These are phyloP conservation scores for Fennellomyces sp. DNA, from an alignment of 371 early-diverging fungal species.

Conservation along the genomic window DNA sequence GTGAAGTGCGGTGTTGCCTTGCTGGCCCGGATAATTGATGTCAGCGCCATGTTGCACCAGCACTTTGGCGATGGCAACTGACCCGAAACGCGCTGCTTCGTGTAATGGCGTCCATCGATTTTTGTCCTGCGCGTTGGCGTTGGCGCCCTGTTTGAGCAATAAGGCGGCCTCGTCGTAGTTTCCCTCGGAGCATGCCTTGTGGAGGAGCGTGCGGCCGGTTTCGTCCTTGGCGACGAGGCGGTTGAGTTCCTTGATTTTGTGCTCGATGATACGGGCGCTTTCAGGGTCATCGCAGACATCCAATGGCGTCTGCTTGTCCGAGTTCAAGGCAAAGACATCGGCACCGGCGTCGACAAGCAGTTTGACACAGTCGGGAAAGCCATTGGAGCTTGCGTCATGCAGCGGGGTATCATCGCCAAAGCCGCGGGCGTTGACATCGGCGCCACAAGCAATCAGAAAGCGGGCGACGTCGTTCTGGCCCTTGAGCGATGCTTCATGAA, in stretches of 20 bases:
- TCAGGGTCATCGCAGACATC: slow-evolving; percentile 51
- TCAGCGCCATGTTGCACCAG: slow-evolving; percentile 77
- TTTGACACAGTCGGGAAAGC: slow-evolving; percentile 60
- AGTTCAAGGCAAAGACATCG: slow-evolving; percentile 61
- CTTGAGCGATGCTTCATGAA: slow-evolving; percentile 71
- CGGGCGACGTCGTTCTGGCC: slow-evolving; percentile 62
- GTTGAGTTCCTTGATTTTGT: slow-evolving; percentile 37
- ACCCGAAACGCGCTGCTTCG: slow-evolving; percentile 76
- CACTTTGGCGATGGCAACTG: slow-evolving; percentile 58
- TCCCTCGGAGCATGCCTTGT: slow-evolving; percentile 31
- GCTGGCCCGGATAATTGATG: slow-evolving; percentile 58
- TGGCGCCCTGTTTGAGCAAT: slow-evolving; percentile 67
- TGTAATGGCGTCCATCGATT: slow-evolving; percentile 80
- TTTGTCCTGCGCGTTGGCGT: slow-evolving; percentile 72
- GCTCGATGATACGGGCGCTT: slow-evolving; percentile 20
- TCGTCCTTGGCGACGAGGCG: slow-evolving; percentile 30
- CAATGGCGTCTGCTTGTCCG: slow-evolving; percentile 56
- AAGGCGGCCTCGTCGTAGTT: slow-evolving; percentile 21
- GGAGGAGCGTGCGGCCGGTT: slow-evolving; percentile 32
- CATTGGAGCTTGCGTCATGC: slow-evolving; percentile 81
- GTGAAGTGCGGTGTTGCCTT: slow-evolving; percentile 76
- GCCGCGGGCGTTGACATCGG: slow-evolving; percentile 65
- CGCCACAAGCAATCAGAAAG: slow-evolving; percentile 55
- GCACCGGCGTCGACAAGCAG: slow-evolving; percentile 65
- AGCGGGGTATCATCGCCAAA: slow-evolving; percentile 74